Base-by-base conservation (phyloP, 495 filamentous ascomycete genomes). In the Recurvomyces mirabilis region DNA sequence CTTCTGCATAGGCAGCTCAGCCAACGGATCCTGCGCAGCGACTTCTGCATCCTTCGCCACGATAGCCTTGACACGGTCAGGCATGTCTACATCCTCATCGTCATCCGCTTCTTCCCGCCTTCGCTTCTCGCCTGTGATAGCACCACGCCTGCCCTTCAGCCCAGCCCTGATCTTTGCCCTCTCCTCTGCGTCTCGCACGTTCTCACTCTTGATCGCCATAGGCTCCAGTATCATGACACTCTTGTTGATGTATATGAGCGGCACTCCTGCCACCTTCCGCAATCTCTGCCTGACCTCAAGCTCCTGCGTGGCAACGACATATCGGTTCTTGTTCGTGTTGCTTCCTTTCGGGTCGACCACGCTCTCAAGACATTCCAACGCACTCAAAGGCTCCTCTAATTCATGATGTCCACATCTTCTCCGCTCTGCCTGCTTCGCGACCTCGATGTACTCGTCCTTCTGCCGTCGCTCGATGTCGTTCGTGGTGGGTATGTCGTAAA, bases 201-300 rank as follows among this genome's bases (percentile, higher is more conserved):
- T 69, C 43, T 71, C 70, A 13, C 74, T 84, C 2, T 65, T 64
- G 2, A 59, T 67, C 19, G 82, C 77, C 84, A 94, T 86, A 1
- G 86, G 84, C 66, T 94, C 88, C 62, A 94, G 65, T 29, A 93
- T 77, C 84, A 94, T 83, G 13, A 94, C 87, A 41, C 79, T 84
- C 43, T 85, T 72, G 61, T 81, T 81, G 25, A 93, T 78, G 63
- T 89, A 87, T 40, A 93, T 74, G 22, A 87, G 64, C 19, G 87
- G 87, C 28, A 85, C 78, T 22, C 87, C 87, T 23, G 79, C 74
- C n/a, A 84, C 62, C 2, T 59, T 58, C 33, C 79, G 60, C 54
- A 84, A 65, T 24, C 53, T 54, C 41, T 66, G 63, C 38, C 81
- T 58, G 9, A 81, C 63, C 20, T 72, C 71, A 9, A 69, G 60